Percentiles rank a stretch among this genome's conserved stretches.
These are phyloP conservation scores for Parafenestella ontariensis DNA, from an alignment of 2,329 filamentous ascomycete genomes.

Conservation along the genomic window DNA sequence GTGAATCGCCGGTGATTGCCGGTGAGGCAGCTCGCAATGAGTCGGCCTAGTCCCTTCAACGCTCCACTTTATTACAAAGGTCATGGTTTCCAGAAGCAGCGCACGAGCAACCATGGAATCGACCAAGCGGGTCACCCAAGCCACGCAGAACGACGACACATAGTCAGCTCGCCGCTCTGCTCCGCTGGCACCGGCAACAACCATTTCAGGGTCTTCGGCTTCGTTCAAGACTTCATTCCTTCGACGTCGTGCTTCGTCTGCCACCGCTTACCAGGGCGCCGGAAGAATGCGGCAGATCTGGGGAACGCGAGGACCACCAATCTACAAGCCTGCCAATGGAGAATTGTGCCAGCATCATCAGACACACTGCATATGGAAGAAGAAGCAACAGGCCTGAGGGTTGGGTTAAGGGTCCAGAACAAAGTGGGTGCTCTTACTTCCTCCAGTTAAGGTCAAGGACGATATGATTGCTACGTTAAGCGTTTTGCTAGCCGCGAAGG, in stretches of 20 bases:
- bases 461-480: slow-evolving; percentile 9
- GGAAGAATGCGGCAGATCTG: slow-evolving; percentile 21
- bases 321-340: slow-evolving; percentile 1
- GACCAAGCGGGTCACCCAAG: slow-evolving; percentile 14
- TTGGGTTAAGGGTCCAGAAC: slow-evolving; percentile 18
- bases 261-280: slow-evolving; percentile 7
- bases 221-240: neutral
- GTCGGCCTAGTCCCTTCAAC: neutral
- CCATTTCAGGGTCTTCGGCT: slow-evolving; percentile 30
- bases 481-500: slow-evolving; percentile 4
- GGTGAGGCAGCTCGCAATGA: neutral
- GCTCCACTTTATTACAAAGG: neutral
- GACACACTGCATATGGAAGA: neutral
- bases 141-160: slow-evolving; percentile 1
- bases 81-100: too few relatives aligned
- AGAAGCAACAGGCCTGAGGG: slow-evolving; percentile 10
- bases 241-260: slow-evolving; percentile 10
- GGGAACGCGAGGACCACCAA: slow-evolving; percentile 11
- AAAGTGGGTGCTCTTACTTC: slow-evolving; percentile 10
- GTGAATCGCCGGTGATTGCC: neutral
- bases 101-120: slow-evolving; percentile 21
- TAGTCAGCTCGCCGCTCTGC: slow-evolving; percentile 6
- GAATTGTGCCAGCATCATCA: neutral
- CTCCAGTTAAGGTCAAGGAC: slow-evolving; percentile 21
- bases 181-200: slow-evolving; percentile 22